Evolutionary conservation across 495 filamentous ascomycete genomes (phyloP).

Genomic region (Penicillium dipodomyicola): DNA sequence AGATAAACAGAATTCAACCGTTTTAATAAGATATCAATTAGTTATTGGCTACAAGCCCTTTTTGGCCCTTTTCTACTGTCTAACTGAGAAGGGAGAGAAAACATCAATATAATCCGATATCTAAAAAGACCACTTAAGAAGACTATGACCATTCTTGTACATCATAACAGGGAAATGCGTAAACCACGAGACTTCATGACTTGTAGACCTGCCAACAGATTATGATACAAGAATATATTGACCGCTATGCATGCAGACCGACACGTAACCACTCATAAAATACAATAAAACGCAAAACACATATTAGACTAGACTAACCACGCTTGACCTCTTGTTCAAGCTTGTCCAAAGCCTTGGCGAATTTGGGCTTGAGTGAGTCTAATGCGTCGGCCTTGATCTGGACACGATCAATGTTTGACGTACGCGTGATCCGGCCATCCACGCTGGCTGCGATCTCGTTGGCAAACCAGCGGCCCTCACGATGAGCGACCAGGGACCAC

Average conservation of each 20-base stretch:
- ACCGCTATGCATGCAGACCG: constrained; percentile 11
- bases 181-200: neutral
- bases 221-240: constrained; percentile 8
- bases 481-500: constrained; percentile 75
- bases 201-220: neutral
- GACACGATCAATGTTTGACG: constrained; percentile 43
- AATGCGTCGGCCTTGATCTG: constrained; percentile 40
- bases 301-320: neutral
- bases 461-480: constrained; percentile 85
- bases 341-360: constrained; percentile 55
- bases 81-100: no score
- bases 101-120: no score
- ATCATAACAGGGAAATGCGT: neutral
- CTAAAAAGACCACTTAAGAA: no score
- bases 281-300: constrained; percentile 2
- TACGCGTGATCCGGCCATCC: constrained; percentile 45
- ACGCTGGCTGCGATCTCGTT: constrained; percentile 60
- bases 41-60: no score
- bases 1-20: no score
- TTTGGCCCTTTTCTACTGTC: no score
- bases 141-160: no score
- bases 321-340: constrained; percentile 45
- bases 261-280: constrained; percentile 6
- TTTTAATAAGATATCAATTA: no score
- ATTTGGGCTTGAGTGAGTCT: constrained; percentile 53